Conservation (phyloP, 1,284 basidiomycete genomes). For the Cystobasidium slooffiae region DNA sequence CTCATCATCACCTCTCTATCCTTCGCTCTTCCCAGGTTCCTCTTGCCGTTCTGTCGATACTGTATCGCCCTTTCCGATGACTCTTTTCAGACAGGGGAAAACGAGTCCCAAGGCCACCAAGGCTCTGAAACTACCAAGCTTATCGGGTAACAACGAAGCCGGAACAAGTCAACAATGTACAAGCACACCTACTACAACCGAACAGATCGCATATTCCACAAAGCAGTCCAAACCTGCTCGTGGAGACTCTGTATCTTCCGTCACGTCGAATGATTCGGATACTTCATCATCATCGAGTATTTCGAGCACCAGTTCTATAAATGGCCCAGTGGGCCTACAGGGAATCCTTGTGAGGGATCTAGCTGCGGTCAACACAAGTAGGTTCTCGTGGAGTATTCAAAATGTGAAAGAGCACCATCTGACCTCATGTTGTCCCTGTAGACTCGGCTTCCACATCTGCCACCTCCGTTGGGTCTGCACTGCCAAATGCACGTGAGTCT, state of each 20-base stretch:
- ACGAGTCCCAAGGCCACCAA: not conserved
- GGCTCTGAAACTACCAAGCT: not conserved
- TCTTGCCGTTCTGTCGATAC: not conserved
- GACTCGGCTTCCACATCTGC: not conserved
- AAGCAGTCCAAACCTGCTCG: not conserved
- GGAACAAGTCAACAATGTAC: not conserved
- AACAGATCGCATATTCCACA: not conserved
- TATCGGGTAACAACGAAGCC: conserved; percentile 2
- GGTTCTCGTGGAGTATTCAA: not conserved
- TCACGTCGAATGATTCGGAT: conserved; percentile 1
- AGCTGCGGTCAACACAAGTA: not conserved
- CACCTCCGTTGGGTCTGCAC: not conserved
- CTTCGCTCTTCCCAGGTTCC: not conserved
- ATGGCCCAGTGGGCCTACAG: conserved; percentile 3
- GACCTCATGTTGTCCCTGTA: not conserved
- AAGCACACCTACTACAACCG: not conserved
- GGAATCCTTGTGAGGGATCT: not conserved
- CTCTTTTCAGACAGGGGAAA: conserved; percentile 14
- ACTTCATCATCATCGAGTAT: conserved; percentile 7
- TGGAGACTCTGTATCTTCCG: not conserved
- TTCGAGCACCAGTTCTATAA: not conserved
- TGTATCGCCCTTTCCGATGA: not conserved
- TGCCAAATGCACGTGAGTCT: conserved; percentile 14
- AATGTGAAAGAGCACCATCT: too few species aligned
- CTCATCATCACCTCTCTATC: too few species aligned